Percentiles rank a stretch among this genome's conserved stretches.
These are phyloP conservation scores for Mycosarcoma maydis DNA, from an alignment of 1,284 basidiomycete species.

Conservation along the genomic window DNA sequence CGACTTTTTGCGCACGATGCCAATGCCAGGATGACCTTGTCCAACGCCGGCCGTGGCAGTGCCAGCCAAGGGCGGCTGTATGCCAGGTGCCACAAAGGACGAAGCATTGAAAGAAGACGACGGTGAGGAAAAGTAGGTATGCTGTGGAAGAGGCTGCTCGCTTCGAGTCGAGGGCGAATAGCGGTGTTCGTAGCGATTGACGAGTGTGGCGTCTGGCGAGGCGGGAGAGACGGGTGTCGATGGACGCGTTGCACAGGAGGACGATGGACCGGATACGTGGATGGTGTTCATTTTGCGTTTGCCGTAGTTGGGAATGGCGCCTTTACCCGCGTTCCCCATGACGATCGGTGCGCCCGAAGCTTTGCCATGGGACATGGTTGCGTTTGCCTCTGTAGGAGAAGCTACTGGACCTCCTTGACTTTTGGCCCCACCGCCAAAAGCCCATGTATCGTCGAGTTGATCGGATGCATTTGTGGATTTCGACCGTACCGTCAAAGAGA, in stretches of 20 bases:
- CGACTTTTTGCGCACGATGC: slow-evolving; percentile 54
- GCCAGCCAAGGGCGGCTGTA: slow-evolving; percentile 46
- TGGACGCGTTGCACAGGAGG: neutral
- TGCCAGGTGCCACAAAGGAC: slow-evolving; percentile 54
- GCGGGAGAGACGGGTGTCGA: neutral
- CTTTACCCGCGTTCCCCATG: slow-evolving; percentile 59
- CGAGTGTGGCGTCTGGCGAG: slow-evolving; percentile 13
- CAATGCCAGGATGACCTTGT: slow-evolving; percentile 35
- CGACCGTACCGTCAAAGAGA: slow-evolving; percentile 14
- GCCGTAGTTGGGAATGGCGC: slow-evolving; percentile 57
- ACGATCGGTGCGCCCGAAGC: slow-evolving; percentile 30
- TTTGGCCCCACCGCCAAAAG: slow-evolving; percentile 49
- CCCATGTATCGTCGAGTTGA: slow-evolving; percentile 45
- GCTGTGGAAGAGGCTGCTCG: slow-evolving; percentile 57
- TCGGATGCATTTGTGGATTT: slow-evolving; percentile 30
- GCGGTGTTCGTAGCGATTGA: slow-evolving; percentile 24
- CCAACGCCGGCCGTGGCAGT: slow-evolving; percentile 40
- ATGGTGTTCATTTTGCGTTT: slow-evolving; percentile 44
- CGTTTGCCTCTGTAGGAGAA: neutral
- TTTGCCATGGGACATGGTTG: slow-evolving; percentile 9
- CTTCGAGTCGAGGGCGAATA: slow-evolving; percentile 45
- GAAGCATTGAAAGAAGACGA: slow-evolving; percentile 63
- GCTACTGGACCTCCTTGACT: slow-evolving; percentile 43
- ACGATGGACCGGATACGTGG: slow-evolving; percentile 17
- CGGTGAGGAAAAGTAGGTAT: slow-evolving; percentile 62